These are phyloP conservation scores for Globisporangium cylindrosporum DNA, from an alignment of 352 stramenopile genomes.

Conservation along the genomic window DNA sequence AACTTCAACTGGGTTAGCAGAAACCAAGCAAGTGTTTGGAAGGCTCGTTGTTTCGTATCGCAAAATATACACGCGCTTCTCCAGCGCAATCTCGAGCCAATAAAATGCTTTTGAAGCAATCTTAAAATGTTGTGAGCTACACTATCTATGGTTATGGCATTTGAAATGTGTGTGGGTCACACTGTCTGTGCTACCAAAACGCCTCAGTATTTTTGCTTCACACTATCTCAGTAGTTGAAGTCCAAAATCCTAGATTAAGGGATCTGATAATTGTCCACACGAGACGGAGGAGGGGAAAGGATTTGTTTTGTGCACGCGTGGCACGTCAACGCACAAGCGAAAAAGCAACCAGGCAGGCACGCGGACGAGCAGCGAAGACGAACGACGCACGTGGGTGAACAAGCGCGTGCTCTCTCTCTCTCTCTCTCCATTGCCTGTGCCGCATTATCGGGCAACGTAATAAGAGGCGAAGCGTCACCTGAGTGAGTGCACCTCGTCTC, in stretches of 20 bases:
- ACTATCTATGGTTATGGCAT: neutral
- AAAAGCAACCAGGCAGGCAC: neutral
- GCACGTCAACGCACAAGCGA: neutral
- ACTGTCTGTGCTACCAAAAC: too few relatives aligned
- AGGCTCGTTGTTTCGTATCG: neutral
- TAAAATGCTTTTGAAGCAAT: neutral
- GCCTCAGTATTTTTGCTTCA: neutral
- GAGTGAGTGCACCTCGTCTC: neutral
- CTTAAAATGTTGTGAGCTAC: neutral
- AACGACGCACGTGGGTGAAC: neutral
- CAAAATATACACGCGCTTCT: neutral
- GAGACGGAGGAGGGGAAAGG: neutral
- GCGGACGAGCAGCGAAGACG: neutral
- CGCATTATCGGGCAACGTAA: neutral
- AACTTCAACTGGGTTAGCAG: conserved; percentile 1
- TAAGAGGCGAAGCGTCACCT: neutral
- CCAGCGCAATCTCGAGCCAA: neutral
- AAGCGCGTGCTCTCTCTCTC: neutral
- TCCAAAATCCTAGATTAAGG: conserved; percentile 2
- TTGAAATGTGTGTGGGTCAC: neutral
- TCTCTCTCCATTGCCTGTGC: neutral
- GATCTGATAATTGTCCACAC: conserved; percentile 10
- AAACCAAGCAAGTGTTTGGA: neutral
- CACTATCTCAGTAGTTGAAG: neutral
- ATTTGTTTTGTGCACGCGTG: conserved; percentile 6